Conservation (phyloP, 352 stramenopile genomes). For the Paralagenidium karlingii region DNA sequence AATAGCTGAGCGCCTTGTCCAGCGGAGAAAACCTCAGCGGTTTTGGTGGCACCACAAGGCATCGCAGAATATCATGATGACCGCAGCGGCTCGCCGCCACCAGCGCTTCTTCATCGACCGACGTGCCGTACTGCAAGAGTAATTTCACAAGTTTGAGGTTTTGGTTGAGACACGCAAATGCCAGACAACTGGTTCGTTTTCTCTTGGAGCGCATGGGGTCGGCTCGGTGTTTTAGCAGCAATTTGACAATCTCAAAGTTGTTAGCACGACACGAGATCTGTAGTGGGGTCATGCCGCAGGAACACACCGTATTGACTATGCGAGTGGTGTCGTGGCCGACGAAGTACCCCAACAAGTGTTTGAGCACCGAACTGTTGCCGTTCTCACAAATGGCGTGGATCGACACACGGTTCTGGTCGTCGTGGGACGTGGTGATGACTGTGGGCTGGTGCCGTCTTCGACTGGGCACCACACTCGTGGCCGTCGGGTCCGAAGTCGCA, state of each 20-base stretch:
- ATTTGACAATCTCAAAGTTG: conserved; percentile 36
- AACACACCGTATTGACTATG: conserved; percentile 53
- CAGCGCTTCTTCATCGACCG: conserved; percentile 47
- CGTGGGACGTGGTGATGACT: no score
- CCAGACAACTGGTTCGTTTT: conserved; percentile 25
- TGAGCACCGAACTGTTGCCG: conserved; percentile 44
- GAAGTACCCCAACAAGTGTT: conserved; percentile 62
- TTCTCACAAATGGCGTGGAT: conserved; percentile 56
- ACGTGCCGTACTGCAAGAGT: conserved; percentile 43
- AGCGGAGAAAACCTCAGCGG: neutral
- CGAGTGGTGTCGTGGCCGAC: conserved; percentile 33
- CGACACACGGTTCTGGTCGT: no score
- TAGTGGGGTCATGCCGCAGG: conserved; percentile 52
- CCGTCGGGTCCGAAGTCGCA: no score
- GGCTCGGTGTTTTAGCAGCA: conserved; percentile 46
- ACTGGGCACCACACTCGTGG: no score
- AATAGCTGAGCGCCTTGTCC: neutral
- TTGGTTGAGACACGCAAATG: conserved; percentile 28
- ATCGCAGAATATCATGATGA: conserved; percentile 20
- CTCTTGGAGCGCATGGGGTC: conserved; percentile 33
- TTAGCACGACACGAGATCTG: conserved; percentile 49
- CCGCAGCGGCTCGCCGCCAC: conserved; percentile 24
- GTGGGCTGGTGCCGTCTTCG: no score
- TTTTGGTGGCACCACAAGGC: conserved; percentile 18
- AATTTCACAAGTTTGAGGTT: conserved; percentile 34